These are phyloP conservation scores for Echites panduratus DNA, from an alignment of 257 asterid genomes.

Conservation along the genomic window DNA sequence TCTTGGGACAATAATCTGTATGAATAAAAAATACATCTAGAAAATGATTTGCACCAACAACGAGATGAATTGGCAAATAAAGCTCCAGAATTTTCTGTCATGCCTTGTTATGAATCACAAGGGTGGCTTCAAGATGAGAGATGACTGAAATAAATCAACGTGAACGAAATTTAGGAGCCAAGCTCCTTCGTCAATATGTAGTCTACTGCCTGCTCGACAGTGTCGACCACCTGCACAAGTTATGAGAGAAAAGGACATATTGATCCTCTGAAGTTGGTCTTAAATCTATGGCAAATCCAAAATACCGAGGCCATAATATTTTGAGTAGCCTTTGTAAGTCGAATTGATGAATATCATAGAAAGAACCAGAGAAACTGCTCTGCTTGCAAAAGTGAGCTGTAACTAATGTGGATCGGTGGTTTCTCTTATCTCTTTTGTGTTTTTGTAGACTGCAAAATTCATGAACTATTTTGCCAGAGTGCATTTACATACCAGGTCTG, in stretches of 20 bases:
- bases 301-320: neutral
- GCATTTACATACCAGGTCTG: constrained; percentile 56
- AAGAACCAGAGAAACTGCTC: neutral
- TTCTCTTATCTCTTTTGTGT: neutral
- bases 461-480: neutral
- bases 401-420: neutral
- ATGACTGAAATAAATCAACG: neutral
- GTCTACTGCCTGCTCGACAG: constrained; percentile 81
- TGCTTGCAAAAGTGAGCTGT: neutral
- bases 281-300: neutral
- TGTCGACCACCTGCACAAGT: constrained; percentile 71
- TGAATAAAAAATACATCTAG: neutral
- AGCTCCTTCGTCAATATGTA: constrained; percentile 62
- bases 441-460: neutral
- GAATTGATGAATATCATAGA: neutral
- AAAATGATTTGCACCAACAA: neutral
- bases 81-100: neutral
- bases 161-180: constrained; percentile 22
- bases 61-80: neutral
- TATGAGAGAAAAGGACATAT: neutral
- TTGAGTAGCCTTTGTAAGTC: neutral
- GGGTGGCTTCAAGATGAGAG: neutral
- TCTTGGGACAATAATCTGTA: neutral
- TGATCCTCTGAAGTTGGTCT: neutral
- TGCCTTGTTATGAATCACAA: neutral